Evolutionary conservation across 2,329 filamentous ascomycete genomes (phyloP).

Genomic region (Calonectria pteridis): DNA sequence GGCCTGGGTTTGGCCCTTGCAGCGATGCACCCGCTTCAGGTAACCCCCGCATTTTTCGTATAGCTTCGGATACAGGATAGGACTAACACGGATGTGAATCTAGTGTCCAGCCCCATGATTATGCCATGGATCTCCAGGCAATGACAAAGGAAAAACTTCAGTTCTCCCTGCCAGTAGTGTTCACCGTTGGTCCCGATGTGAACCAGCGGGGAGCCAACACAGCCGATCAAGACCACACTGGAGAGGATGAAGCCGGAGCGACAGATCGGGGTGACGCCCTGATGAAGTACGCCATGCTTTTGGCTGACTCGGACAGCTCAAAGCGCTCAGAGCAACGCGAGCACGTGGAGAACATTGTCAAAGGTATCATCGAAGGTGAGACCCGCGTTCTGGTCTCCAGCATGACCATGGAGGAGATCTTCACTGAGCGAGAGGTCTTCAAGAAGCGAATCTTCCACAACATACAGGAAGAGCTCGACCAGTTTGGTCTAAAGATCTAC

Average conservation of each 20-base stretch:
- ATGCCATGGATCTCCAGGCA: slow-evolving; percentile 84
- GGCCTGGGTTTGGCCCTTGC: slow-evolving; percentile 77
- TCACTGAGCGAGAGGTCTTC: slow-evolving; percentile 81
- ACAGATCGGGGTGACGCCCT: slow-evolving; percentile 73
- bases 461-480: slow-evolving; percentile 82
- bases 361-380: slow-evolving; percentile 91
- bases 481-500: slow-evolving; percentile 83
- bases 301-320: slow-evolving; percentile 73
- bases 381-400: slow-evolving; percentile 84
- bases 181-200: slow-evolving; percentile 86
- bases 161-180: slow-evolving; percentile 84
- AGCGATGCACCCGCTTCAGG: slow-evolving; percentile 70
- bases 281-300: slow-evolving; percentile 84
- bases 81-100: slow-evolving; percentile 16
- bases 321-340: slow-evolving; percentile 54
- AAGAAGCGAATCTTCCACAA: slow-evolving; percentile 81
- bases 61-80: not conserved
- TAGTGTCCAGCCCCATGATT: slow-evolving; percentile 81
- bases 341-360: slow-evolving; percentile 87
- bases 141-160: slow-evolving; percentile 93
- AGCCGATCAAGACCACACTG: slow-evolving; percentile 30
- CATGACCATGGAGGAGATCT: slow-evolving; percentile 96
- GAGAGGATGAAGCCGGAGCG: slow-evolving; percentile 42
- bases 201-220: slow-evolving; percentile 66
- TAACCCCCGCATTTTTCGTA: slow-evolving; percentile 2